Conservation (phyloP, 352 stramenopile species). For the Globisporangium nodosum region DNA sequence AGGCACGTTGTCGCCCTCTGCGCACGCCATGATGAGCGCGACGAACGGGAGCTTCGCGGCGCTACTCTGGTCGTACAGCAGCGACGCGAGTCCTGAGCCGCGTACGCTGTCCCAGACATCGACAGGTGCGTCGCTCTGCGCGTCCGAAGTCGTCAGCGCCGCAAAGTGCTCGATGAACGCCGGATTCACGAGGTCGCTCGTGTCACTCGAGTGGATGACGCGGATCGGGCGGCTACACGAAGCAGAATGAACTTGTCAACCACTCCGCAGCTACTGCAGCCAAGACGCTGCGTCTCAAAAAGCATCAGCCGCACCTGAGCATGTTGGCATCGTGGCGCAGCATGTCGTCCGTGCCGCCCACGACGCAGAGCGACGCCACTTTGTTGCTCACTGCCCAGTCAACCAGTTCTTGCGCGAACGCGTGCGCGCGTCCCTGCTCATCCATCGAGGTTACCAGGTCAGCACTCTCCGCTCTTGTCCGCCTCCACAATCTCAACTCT, state of each 20-base stretch:
- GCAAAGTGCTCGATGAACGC: constrained; percentile 36
- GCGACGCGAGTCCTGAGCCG: constrained; percentile 49
- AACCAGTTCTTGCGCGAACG: constrained; percentile 51
- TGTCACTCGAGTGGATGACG: constrained; percentile 37
- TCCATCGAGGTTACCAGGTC: neutral
- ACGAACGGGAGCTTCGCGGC: constrained; percentile 35
- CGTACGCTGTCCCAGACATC: constrained; percentile 36
- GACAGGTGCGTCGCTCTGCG: neutral
- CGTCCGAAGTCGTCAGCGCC: constrained; percentile 16
- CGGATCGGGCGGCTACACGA: constrained; percentile 42
- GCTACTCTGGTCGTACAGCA: constrained; percentile 38
- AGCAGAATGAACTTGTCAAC: too few species aligned
- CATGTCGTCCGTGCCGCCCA: constrained; percentile 77
- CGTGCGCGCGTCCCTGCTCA: constrained; percentile 38
- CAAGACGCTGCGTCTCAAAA: too few species aligned
- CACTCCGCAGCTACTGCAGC: too few species aligned
- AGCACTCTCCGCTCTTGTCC: neutral
- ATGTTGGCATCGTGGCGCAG: constrained; percentile 73
- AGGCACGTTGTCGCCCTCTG: constrained; percentile 77
- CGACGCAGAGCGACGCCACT: constrained; percentile 42
- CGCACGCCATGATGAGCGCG: constrained; percentile 60
- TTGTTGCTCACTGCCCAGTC: constrained; percentile 41
- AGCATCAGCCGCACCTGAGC: constrained; percentile 24
- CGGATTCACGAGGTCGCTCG: constrained; percentile 19
- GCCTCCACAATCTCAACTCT: too few species aligned